Evolutionary conservation across 352 stramenopile species (phyloP), one percentile per base, ranked within the genome.

Genomic region (Paralagenidium karlingii): DNA sequence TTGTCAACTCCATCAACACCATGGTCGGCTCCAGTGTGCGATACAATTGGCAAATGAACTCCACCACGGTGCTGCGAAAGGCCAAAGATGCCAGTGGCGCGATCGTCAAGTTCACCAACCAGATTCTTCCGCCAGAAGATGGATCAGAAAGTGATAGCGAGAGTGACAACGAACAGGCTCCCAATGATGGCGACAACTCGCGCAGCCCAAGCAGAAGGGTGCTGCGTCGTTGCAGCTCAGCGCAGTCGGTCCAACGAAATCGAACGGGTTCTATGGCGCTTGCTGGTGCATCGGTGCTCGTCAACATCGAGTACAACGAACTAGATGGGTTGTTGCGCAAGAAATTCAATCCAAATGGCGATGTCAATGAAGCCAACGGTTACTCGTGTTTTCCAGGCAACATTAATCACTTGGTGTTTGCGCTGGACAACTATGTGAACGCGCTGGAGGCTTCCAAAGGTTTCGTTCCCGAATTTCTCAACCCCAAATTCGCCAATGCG

Each of bases 51-150:
- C 67, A 85, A 18, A 96, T 96, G 66, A 95, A 94, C 39, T 96
- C 88, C 34, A 92, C 96, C 27, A 84, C 80, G 19, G 82, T 97
- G 36, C 87, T 87, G 13, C 67, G 94, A 32, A 96, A 96, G 54
- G 90, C 88, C 13, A 94, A 96, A 43, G 85, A 98, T 59, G 89
- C 91, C 10, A 74, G 58, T 2, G 69, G 71, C 0, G 67, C 52
- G 0, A 61, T 84, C 42, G 69, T 79, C n/a, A 50, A 68, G 43
- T 80, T 82, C 45, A 55, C 50, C 5, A 43, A 58, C 10, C 36
- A 51, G 25, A 15, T 45, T 22, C 36, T 52, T 7, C 28, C 57
- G n/a, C 43, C 51, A 15, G n/a, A n/a, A n/a, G 27, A 46, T 40
- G 27, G 40, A 46, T 30, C 40, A 41, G 21, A 31, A 40, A 13